phyloP scores from a whole-genome alignment of 768 basidiomycete genomes.

The Tylopilus sp. region DNA sequence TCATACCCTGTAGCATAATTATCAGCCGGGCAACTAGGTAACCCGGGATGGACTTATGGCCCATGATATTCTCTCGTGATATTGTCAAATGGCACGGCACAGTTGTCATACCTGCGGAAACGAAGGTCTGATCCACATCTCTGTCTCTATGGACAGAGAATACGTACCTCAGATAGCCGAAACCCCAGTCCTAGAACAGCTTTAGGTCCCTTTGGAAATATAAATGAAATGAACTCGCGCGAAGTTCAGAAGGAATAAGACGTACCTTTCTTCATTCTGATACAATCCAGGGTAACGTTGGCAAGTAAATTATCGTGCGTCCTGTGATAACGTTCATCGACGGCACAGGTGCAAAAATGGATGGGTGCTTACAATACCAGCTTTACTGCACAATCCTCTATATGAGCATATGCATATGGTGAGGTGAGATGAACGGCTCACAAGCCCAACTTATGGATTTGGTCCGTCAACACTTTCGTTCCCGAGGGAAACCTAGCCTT shows the following conservation, averaged over 20 bases:
- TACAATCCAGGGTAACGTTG: constrained; percentile 64
- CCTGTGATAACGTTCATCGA: constrained; percentile 34
- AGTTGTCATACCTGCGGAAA: constrained; percentile 58
- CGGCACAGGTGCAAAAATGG: neutral
- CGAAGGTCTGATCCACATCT: neutral
- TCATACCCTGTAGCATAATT: constrained; percentile 44
- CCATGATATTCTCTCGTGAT: constrained; percentile 55
- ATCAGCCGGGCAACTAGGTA: neutral
- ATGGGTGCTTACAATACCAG: constrained; percentile 50
- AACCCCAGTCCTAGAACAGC: constrained; percentile 63
- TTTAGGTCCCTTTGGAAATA: constrained; percentile 45
- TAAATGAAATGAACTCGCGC: neutral
- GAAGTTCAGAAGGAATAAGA: neutral
- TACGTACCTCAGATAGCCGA: constrained; percentile 59
- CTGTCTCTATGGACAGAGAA: neutral
- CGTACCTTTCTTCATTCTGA: constrained; percentile 54
- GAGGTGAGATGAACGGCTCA: constrained; percentile 29
- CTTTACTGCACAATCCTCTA: constrained; percentile 38
- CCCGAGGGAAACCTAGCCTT: constrained; percentile 52
- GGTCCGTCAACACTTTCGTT: constrained; percentile 53
- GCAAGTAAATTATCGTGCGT: constrained; percentile 69
- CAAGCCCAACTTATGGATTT: constrained; percentile 56
- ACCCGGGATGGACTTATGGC: constrained; percentile 37
- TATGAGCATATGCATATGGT: neutral
- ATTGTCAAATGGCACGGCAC: constrained; percentile 57